Evolutionary conservation across 2,329 filamentous ascomycete species (phyloP).

Genomic region (Fusarium guadeloupense): DNA sequence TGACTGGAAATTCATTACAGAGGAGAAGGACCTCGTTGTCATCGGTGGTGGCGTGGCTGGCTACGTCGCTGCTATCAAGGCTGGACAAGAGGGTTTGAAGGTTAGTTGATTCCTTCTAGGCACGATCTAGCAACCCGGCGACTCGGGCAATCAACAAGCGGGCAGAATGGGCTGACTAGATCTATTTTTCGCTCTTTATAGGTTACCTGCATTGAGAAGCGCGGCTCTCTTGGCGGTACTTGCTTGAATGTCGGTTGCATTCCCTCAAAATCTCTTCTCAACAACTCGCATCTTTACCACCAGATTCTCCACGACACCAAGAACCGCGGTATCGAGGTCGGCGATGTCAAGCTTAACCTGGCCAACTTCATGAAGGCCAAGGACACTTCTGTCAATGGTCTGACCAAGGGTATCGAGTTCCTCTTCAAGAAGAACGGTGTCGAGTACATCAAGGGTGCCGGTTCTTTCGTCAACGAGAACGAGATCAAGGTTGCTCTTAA

Average conservation of each 20-base stretch:
- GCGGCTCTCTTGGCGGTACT: conserved; percentile 91
- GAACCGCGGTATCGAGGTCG: conserved; percentile 95
- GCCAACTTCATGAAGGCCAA: conserved; percentile 98
- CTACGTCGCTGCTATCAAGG: conserved; percentile 99
- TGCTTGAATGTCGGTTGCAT: conserved; percentile 99
- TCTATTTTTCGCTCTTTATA: conserved; percentile 49
- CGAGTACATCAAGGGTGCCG: conserved; percentile 95
- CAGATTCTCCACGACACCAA: conserved; percentile 97
- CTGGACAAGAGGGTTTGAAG: conserved; percentile 96
- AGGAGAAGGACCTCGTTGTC: conserved; percentile 96
- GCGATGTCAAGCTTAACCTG: conserved; percentile 96
- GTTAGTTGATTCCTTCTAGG: conserved; percentile 54
- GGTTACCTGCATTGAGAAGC: conserved; percentile 99
- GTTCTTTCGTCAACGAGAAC: conserved; percentile 86
- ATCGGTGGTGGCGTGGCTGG: conserved; percentile 98
- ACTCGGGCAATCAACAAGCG: conserved; percentile 4
- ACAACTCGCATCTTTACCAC: conserved; percentile 99
- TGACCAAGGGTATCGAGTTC: conserved; percentile 98
- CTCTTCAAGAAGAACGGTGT: conserved; percentile 99
- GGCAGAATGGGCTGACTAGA: conserved; percentile 28
- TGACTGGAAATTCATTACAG: conserved; percentile 55
- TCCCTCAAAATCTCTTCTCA: conserved; percentile 98
- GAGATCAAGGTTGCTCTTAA: conserved; percentile 90
- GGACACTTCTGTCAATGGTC: conserved; percentile 84
- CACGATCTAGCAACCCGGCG: not conserved